Percentiles rank a stretch among this genome's conserved stretches.
Conservation (phyloP, 495 filamentous ascomycete genomes). For the Penicilliopsis zonata region DNA sequence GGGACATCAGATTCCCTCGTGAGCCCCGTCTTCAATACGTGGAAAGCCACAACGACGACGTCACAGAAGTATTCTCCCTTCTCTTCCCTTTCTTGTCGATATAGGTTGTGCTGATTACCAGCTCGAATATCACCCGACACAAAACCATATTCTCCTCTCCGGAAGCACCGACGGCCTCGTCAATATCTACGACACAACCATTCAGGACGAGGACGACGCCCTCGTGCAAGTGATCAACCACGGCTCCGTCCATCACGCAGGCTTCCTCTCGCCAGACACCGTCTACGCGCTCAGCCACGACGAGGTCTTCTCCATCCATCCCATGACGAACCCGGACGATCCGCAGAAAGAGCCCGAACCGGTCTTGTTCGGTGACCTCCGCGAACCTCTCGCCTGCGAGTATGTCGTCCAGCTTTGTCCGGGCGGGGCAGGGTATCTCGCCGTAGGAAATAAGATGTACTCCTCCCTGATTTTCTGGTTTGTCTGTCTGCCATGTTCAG, state of each 20-base stretch:
- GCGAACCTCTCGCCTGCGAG: conserved; percentile 58
- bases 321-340: conserved; percentile 47
- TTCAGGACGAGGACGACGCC: conserved; percentile 76
- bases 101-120: conserved; percentile 22
- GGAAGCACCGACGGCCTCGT: conserved; percentile 89
- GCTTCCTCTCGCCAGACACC: conserved; percentile 56
- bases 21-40: conserved; percentile 49
- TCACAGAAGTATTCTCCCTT: conserved; percentile 54
- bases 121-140: conserved; percentile 60
- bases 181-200: conserved; percentile 66
- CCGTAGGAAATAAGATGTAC: conserved; percentile 31
- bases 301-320: conserved; percentile 68
- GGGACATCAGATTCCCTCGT: conserved; percentile 53
- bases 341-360: conserved; percentile 36
- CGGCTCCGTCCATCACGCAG: conserved; percentile 73
- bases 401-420: conserved; percentile 66
- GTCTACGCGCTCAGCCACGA: conserved; percentile 73
- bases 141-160: conserved; percentile 56
- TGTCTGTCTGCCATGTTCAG: conserved; percentile 5
- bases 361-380: conserved; percentile 62
- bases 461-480: not conserved
- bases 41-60: conserved; percentile 86
- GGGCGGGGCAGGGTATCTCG: conserved; percentile 37
- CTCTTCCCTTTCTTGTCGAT: no score
- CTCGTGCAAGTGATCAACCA: conserved; percentile 82